Evolutionary conservation across 352 stramenopile genomes (phyloP), one percentile per base, ranked within the genome.

Genomic region (Pythium periplocum): DNA sequence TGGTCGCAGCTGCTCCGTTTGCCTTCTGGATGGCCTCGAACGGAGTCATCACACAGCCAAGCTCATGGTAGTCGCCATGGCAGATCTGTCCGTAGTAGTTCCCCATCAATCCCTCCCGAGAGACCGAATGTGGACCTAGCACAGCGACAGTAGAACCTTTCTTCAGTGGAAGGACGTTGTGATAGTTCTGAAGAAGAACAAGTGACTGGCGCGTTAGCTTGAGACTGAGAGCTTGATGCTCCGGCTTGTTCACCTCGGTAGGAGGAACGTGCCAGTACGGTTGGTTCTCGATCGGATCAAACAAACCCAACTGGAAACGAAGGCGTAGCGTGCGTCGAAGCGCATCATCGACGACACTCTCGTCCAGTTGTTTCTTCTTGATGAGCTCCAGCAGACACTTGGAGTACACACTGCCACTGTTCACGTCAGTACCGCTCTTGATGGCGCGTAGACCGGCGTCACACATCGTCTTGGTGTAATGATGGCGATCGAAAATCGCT

Each of bases 111-210:
- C 65, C 83, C 33, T 71, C 65, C 1, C 69, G 68, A 0, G 81
- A 69, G 10, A 75, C 61, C 1, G 81, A 79, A 47, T 96, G 86
- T 4, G 90, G 91, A 8, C 91, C 91, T 34, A 97, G 56, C 10
- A 98, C 74, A 1, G 82, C 82, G 3, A 92, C 12, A 32, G 78
- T 83, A 6, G 50, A 71, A 35, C 54, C 64, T 52, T 61, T 68
- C 43, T 78, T 78, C 12, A 97, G 50, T 3, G 91, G 92, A 26
- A 98, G 69, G 4, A 77, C 62, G 4, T 73, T 58, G 5, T 73
- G 64, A 4, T 78, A 56, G 66, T 98, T 98, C 66, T 98, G 93
- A 9, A 98, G 69, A 10, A 98, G 66, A 17, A 98, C 86, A n/a
- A 98, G 75, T 39, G 78, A 96, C 62, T 97, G 87, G 17, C 69